phyloP scores from a whole-genome alignment of 75 land plant species.

The Larix kaempferi region DNA sequence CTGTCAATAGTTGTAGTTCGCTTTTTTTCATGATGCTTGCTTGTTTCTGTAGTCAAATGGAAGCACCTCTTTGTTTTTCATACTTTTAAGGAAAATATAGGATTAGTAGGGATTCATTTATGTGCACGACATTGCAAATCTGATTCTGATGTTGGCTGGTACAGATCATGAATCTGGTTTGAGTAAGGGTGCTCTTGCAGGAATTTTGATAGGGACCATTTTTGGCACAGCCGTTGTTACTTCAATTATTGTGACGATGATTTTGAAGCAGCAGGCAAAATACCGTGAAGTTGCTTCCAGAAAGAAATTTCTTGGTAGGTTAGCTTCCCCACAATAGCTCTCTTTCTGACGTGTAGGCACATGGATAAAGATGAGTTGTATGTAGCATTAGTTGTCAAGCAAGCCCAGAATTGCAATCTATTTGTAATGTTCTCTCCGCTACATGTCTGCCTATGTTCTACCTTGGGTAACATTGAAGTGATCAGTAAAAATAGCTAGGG shows the following conservation, averaged over 20 bases:
- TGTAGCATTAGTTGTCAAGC: not conserved
- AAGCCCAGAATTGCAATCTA: not conserved
- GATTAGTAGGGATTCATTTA: not conserved
- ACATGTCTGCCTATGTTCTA: not conserved
- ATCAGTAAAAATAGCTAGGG: not conserved
- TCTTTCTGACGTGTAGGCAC: not conserved
- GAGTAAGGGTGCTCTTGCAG: conserved; percentile 27
- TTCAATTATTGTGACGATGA: conserved; percentile 11
- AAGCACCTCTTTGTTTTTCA: conserved; percentile 4
- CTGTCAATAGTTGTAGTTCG: not conserved
- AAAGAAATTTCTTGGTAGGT: conserved; percentile 24
- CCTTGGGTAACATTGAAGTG: not conserved
- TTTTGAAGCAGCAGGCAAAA: conserved; percentile 17
- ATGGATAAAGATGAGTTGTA: not conserved
- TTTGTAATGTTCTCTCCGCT: not conserved
- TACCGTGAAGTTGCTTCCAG: conserved; percentile 5
- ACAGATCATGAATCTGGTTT: conserved; percentile 14
- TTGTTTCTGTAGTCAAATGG: not conserved
- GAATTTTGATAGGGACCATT: conserved; percentile 35
- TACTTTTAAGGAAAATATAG: not conserved
- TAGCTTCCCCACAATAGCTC: not conserved
- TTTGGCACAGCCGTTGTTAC: conserved; percentile 25
- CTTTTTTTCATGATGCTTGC: not conserved
- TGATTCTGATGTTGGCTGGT: not conserved
- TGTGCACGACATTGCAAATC: not conserved